Evolutionary conservation across 805 yeast genomes (phyloP).

Genomic region (Brettanomyces bruxellensis): DNA sequence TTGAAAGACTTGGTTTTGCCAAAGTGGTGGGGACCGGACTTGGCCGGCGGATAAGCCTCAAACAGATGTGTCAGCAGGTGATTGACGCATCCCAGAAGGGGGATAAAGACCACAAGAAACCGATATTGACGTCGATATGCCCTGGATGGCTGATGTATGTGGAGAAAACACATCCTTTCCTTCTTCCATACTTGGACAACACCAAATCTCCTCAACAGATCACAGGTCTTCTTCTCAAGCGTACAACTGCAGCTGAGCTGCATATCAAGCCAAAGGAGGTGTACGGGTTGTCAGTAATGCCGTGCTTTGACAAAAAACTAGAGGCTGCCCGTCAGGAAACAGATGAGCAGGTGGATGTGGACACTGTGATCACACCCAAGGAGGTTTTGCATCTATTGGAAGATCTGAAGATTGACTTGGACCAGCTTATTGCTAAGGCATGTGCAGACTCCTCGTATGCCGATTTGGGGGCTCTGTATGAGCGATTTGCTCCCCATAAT

Average conservation of each 20-base stretch:
- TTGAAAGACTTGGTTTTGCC: conserved; percentile 52
- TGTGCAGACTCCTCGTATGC: conserved; percentile 5
- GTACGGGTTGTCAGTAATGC: conserved; percentile 87
- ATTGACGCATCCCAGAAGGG: conserved; percentile 7
- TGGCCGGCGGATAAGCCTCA: conserved; percentile 62
- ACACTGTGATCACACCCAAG: conserved; percentile 88
- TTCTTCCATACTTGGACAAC: conserved; percentile 59
- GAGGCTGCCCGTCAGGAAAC: conserved; percentile 86
- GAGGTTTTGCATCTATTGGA: conserved; percentile 70
- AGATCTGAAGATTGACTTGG: conserved; percentile 37
- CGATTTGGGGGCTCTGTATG: conserved; percentile 11
- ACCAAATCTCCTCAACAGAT: conserved; percentile 91
- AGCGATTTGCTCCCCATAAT: conserved; percentile 37
- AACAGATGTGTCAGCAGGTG: conserved; percentile 35
- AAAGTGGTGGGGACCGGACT: conserved; percentile 79
- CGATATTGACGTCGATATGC: conserved; percentile 66
- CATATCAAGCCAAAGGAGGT: conserved; percentile 25
- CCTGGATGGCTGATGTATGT: conserved; percentile 97
- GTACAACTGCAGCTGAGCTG: conserved; percentile 31
- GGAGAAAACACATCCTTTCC: conserved; percentile 88
- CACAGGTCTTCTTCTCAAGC: conserved; percentile 71
- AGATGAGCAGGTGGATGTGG: conserved; percentile 53
- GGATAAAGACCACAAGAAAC: conserved; percentile 23
- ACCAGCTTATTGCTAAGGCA: conserved; percentile 13
- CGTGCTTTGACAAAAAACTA: conserved; percentile 92